phyloP scores from a whole-genome alignment of 2,329 filamentous ascomycete genomes.

The Lachnellula arida region DNA sequence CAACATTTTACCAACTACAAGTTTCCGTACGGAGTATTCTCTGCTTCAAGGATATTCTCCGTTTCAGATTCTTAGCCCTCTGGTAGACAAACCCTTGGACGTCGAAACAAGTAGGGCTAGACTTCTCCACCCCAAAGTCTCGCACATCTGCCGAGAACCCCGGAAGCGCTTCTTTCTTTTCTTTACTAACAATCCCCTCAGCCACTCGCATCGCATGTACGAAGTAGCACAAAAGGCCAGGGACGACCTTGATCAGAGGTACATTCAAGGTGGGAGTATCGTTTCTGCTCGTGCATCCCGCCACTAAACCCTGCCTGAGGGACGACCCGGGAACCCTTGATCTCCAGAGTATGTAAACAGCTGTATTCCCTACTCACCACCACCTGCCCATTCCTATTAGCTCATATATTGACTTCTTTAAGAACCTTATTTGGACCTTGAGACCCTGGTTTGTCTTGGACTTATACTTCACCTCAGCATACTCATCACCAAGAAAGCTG shows the following conservation, averaged over 20 bases:
- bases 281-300: constrained; percentile 25
- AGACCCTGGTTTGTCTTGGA: constrained; percentile 2
- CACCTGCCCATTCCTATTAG: constrained; percentile 11
- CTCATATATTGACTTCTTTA: constrained; percentile 24
- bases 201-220: constrained; percentile 24
- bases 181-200: constrained; percentile 11
- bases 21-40: neutral
- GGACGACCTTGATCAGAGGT: constrained; percentile 19
- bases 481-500: neutral
- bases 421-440: constrained; percentile 14
- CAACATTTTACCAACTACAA: constrained; percentile 15
- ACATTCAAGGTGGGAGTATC: constrained; percentile 18
- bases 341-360: constrained; percentile 29
- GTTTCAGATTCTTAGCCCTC: constrained; percentile 27
- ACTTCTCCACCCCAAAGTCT: constrained; percentile 20
- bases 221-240: constrained; percentile 5
- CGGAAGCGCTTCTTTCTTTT: constrained; percentile 17
- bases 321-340: constrained; percentile 5
- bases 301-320: constrained; percentile 23
- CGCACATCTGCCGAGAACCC: constrained; percentile 15
- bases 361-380: constrained; percentile 17
- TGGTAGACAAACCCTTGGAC: constrained; percentile 23
- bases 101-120: constrained; percentile 29
- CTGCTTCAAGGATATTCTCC: constrained; percentile 28
- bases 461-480: neutral